Evolutionary conservation across 345 rosid genomes (phyloP), one percentile per base, ranked within the genome.

Genomic region (Lepidium africanum): DNA sequence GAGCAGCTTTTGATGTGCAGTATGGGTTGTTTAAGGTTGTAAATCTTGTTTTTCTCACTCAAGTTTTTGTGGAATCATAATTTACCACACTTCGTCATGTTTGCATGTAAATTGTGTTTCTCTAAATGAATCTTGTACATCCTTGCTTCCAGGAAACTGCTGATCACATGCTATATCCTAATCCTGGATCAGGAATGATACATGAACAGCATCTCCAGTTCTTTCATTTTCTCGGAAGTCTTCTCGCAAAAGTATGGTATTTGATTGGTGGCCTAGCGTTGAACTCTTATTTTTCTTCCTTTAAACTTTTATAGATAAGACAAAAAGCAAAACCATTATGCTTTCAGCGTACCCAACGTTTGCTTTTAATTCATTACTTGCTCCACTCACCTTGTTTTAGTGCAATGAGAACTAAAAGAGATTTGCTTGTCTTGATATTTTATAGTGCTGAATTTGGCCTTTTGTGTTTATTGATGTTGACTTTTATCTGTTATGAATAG

Each of bases 21-120:
- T 91, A 91, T 76, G 97, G 99, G 40, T 80, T 94, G 75, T 91
- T 94, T 76, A 94, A 94, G 99, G 99, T 89, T n/a, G 52, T n/a
- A 23, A 54, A 12, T 47, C 60, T 61, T 45, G 10, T 47, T 45
- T 60, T 30, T 2, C 36, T 59, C 55, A n/a, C 46, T 38, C 36
- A 46, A 23, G 42, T 43, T 37, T 42, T 67, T 46, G 37, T 61
- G 35, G 35, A 43, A 36, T 33, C 53, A 43, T 47, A 39, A 55
- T 68, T 16, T 55, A 54, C 52, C 59, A 32, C 47, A 9, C 39
- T 46, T 30, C 43, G 45, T 74, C 37, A 55, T 60, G 58, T 74
- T 41, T 59, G 46, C 58, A 25, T 42, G 43, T 51, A 53, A 19
- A 8, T 46, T 53, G 5, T 54, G 51, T 12, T 13, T 38, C 37